Evolutionary conservation across 768 basidiomycete species (phyloP), one percentile per base, ranked within the genome.

Genomic region (Mycena amicta): DNA sequence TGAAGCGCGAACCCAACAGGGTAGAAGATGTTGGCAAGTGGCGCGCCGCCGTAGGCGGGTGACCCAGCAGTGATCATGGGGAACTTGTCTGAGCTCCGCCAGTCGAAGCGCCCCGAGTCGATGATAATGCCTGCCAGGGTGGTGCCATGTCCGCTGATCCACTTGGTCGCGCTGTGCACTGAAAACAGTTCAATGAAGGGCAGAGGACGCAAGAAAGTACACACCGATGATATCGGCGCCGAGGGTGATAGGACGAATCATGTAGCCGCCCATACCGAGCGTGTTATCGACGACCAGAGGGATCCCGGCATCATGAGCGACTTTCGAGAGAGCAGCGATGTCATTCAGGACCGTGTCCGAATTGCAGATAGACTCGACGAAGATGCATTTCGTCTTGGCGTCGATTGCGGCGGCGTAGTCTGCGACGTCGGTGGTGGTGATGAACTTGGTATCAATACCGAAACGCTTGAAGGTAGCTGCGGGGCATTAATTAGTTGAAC

Each of bases 191-290:
- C 28, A 45, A 12, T 40, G n/a, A 3, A 15, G 2, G 30, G 37
- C 16, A 23, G 27, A 37, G 26, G 15, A 3, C 1, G 90, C 91
- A 91, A 65, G 92, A 90, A 2, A 89, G 89, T 84, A 88, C 69
- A 89, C 83, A 28, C 90, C 78, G 57, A 92, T 77, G 57, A 93
- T 90, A 61, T 93, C 89, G 0, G 92, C 90, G 11, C 92, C 92
- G 61, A 83, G 80, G 23, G 85, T 80, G 59, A 92, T 85, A 2
- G 91, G 91, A 1, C 81, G 77, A 55, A 87, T 73, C 55, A 92
- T 78, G 66, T 90, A 92, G 25, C 81, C 84, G 77, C 83, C 83
- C 70, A 81, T 81, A 26, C 83, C 85, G 59, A 87, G 83, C 0
- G 84, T 87, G 67, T 86, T 87, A 62, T 87, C 85, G 0, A 88